These are phyloP conservation scores for Prunus mira DNA, from an alignment of 306 rosid species.

Conservation along the genomic window DNA sequence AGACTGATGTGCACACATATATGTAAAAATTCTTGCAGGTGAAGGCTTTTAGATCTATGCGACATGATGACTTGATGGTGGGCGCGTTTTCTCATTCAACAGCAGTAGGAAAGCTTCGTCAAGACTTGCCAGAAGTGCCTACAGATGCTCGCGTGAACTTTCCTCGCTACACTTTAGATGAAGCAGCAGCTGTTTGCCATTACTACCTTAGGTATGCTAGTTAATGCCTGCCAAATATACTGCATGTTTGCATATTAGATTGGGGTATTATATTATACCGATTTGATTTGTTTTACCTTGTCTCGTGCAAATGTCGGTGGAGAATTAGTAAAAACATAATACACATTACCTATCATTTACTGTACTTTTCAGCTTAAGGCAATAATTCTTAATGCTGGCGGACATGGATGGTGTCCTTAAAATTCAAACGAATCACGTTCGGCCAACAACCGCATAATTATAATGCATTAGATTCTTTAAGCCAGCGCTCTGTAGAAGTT, in stretches of 20 bases:
- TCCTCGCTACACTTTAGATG: constrained; percentile 82
- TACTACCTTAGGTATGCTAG: constrained; percentile 75
- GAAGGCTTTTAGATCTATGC: constrained; percentile 91
- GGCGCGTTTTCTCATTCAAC: constrained; percentile 98
- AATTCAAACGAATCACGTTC: background rate
- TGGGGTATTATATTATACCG: background rate
- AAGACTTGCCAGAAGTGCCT: constrained; percentile 92
- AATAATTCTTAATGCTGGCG: background rate
- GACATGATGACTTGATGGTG: constrained; percentile 88
- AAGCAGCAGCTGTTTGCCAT: constrained; percentile 80
- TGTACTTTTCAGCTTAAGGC: background rate
- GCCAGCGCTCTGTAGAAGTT: background rate
- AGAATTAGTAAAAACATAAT: background rate
- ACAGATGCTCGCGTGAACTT: constrained; percentile 65
- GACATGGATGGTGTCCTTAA: background rate
- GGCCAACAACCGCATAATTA: background rate
- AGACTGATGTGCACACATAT: background rate
- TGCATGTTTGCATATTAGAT: background rate
- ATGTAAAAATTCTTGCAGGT: constrained; percentile 58
- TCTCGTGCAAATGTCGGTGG: background rate
- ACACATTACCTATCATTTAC: background rate
- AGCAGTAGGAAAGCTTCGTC: constrained; percentile 89
- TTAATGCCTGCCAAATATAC: background rate
- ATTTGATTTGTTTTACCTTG: background rate
- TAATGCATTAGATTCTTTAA: background rate